Evolutionary conservation across 441 rosid species (phyloP).

Genomic region (Gossypium davidsonii): DNA sequence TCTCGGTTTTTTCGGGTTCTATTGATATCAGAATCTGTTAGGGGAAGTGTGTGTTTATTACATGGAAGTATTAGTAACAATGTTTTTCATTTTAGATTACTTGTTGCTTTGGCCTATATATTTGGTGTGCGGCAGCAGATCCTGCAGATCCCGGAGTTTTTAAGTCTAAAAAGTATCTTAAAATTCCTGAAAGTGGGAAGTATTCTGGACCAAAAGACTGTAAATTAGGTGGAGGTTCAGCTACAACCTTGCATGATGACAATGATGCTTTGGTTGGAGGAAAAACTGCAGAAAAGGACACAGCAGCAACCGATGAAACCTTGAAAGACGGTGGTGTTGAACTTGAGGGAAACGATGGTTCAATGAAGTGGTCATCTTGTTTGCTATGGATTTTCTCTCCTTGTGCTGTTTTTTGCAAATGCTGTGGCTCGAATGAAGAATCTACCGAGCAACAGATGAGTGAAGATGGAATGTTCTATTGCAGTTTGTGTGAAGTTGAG

Average conservation of each 20-base stretch:
- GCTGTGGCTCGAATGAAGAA: conserved; percentile 48
- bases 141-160: conserved; percentile 93
- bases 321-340: conserved; percentile 28
- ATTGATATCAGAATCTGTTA: background rate
- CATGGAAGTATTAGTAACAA: conserved; percentile 17
- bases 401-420: conserved; percentile 60
- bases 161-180: conserved; percentile 76
- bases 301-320: conserved; percentile 25
- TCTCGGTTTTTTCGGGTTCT: background rate
- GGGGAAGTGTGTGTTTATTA: background rate
- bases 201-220: conserved; percentile 35
- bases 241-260: conserved; percentile 42
- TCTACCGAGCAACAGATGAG: conserved; percentile 68
- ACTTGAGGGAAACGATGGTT: conserved; percentile 29
- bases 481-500: conserved; percentile 97
- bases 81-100: conserved; percentile 49
- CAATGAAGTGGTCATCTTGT: conserved; percentile 35
- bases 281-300: conserved; percentile 44
- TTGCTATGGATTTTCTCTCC: conserved; percentile 46
- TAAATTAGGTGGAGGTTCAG: conserved; percentile 60
- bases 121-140: conserved; percentile 97
- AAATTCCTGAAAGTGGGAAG: conserved; percentile 49
- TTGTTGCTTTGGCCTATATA: conserved; percentile 77
- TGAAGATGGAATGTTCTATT: conserved; percentile 96
- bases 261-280: conserved; percentile 42